These are phyloP conservation scores for Penicillium salamii DNA, from an alignment of 495 filamentous ascomycete species.

Conservation along the genomic window DNA sequence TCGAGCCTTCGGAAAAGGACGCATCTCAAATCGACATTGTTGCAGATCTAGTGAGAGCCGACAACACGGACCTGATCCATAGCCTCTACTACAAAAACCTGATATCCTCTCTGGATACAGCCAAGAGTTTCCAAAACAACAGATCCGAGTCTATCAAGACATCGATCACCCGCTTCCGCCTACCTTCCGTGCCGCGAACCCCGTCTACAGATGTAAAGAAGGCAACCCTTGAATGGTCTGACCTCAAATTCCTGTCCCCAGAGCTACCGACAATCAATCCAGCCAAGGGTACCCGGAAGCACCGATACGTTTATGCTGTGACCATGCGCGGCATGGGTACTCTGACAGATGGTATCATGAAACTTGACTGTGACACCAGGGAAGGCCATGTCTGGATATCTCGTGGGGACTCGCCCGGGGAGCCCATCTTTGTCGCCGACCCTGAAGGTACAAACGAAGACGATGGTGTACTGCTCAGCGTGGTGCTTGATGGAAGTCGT, in stretches of 20 bases:
- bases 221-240: slow-evolving; percentile 35
- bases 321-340: slow-evolving; percentile 56
- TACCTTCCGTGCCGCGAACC: slow-evolving; percentile 32
- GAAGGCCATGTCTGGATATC: slow-evolving; percentile 50
- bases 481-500: slow-evolving; percentile 63
- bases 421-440: slow-evolving; percentile 68
- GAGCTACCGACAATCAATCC: slow-evolving; percentile 74
- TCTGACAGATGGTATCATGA: slow-evolving; percentile 64
- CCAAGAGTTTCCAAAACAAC: slow-evolving; percentile 24
- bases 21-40: slow-evolving; percentile 47
- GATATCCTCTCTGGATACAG: slow-evolving; percentile 35
- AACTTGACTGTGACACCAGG: slow-evolving; percentile 59
- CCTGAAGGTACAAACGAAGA: slow-evolving; percentile 45
- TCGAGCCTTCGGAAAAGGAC: slow-evolving; percentile 46
- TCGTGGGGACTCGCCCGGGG: slow-evolving; percentile 66
- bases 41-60: slow-evolving; percentile 56
- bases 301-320: slow-evolving; percentile 66
- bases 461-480: slow-evolving; percentile 68
- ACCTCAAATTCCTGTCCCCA: slow-evolving; percentile 30
- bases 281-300: slow-evolving; percentile 42
- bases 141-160: slow-evolving; percentile 33
- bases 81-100: slow-evolving; percentile 58
- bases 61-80: slow-evolving; percentile 51
- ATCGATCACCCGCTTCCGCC: slow-evolving; percentile 45
- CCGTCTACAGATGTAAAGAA: slow-evolving; percentile 8